A percentile compares a stretch with the other conserved stretches of the same genome.
These are phyloP conservation scores for Daldinia vernicosa DNA, from an alignment of 495 filamentous ascomycete species.

Conservation along the genomic window DNA sequence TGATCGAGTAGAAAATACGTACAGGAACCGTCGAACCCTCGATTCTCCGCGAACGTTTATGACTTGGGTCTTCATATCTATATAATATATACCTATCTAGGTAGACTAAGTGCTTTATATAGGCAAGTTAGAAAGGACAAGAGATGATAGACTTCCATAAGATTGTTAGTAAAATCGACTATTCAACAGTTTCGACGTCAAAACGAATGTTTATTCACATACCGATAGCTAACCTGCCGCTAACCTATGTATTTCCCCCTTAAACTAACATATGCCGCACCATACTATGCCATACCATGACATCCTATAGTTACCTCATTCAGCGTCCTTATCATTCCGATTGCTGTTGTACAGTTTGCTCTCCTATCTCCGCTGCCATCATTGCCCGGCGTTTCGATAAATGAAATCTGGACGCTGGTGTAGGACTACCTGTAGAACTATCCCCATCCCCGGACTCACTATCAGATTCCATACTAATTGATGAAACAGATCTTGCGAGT, in stretches of 20 bases:
- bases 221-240: background rate
- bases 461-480: constrained; percentile 29
- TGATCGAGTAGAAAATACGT: too few relatives aligned
- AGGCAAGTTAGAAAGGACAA: too few relatives aligned
- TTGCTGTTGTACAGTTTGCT: background rate
- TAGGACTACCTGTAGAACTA: constrained; percentile 12
- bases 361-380: background rate
- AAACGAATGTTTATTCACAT: background rate
- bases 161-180: too few relatives aligned
- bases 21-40: too few relatives aligned
- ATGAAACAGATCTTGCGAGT: constrained; percentile 14
- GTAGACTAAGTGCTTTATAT: too few relatives aligned
- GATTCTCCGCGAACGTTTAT: too few relatives aligned
- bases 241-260: background rate
- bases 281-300: background rate
- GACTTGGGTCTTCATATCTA: too few relatives aligned
- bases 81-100: too few relatives aligned
- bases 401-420: background rate
- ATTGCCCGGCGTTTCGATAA: constrained; percentile 10
- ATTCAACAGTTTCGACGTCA: background rate
- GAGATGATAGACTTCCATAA: too few relatives aligned
- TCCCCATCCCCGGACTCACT: constrained; percentile 21
- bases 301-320: background rate
- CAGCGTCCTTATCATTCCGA: background rate
- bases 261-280: background rate